phyloP scores from a whole-genome alignment of 2,329 filamentous ascomycete species.

The Orbilia brochopaga region DNA sequence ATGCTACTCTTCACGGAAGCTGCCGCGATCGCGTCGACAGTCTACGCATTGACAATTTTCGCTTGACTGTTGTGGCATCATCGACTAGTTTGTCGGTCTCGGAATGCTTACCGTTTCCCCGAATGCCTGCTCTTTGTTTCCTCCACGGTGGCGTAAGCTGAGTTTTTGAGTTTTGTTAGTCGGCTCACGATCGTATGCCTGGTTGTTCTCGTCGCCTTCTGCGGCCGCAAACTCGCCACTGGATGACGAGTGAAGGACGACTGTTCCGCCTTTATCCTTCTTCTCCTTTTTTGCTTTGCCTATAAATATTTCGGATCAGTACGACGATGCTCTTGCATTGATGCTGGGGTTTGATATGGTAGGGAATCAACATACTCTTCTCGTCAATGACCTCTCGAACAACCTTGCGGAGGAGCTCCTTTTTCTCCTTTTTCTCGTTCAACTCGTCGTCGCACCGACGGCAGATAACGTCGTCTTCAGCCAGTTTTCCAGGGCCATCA shows the following conservation, averaged over 20 bases:
- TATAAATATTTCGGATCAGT: too few species aligned
- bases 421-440: slow-evolving; percentile 19
- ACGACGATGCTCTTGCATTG: too few species aligned
- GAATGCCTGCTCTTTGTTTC: background rate
- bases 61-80: too few species aligned
- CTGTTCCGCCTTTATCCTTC: background rate
- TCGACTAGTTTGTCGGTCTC: background rate
- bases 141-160: background rate
- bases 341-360: too few species aligned
- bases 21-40: too few species aligned
- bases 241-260: background rate
- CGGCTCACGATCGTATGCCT: background rate
- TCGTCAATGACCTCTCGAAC: slow-evolving; percentile 31
- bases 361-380: slow-evolving; percentile 14
- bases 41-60: too few species aligned
- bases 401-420: slow-evolving; percentile 22
- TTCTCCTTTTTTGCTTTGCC: background rate
- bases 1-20: too few species aligned
- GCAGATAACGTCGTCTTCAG: slow-evolving; percentile 18
- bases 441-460: slow-evolving; percentile 13
- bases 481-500: slow-evolving; percentile 9
- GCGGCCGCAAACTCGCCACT: background rate
- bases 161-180: background rate
- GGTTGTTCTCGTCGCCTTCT: background rate
- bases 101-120: slow-evolving; percentile 1